Base-by-base conservation (phyloP, 78 protist genomes). In the Trichosphaerium sp. region DNA sequence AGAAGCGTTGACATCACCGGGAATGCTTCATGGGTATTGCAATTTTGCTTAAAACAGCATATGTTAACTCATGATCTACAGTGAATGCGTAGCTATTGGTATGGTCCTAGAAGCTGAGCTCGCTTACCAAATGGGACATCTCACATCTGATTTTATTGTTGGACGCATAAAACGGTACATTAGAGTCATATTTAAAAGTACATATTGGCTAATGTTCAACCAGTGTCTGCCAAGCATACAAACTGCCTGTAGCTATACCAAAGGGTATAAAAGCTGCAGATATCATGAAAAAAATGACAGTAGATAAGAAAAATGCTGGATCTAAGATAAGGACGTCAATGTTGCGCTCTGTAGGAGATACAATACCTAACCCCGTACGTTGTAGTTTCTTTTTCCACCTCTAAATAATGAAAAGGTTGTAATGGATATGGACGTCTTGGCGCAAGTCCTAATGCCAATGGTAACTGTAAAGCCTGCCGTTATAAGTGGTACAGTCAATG, bases 11-110 rank as follows among this genome's bases (percentile, higher is more conserved):
- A 28, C 44, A 58, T 49, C 76, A 49, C 82, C 87, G 29, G 12
- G 49, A 34, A 35, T 78, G 84, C 74, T 78, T 40, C 84, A 78
- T 59, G 79, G 79, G 26, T 70, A 73, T 32, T 49, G 72, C 26
- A 29, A 28, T 28, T 29, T 11, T 29, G 4, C 15, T n/a, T n/a
- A n/a, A n/a, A n/a, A n/a, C n/a, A n/a, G n/a, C n/a, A n/a, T n/a
- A n/a, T n/a, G n/a, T 42, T 14, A 18, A 15, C 5, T 31, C 51
- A 29, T 21, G 75, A 62, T 81, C 37, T 82, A 81, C 69, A 84
- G 89, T 31, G 89, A 84, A 70, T 63, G 73, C 55, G 85, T 84
- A 7, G 35, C 83, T n/a, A 71, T 78, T 18, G 90, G 90, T 29
- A 68, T 75, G 71, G 67, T 61, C 23, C 1, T 0, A 41, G 89